Percentiles rank a stretch among this genome's conserved stretches.
These are phyloP conservation scores for Nakaseomyces sp. DNA, from an alignment of 1,139 yeast genomes.

Conservation along the genomic window DNA sequence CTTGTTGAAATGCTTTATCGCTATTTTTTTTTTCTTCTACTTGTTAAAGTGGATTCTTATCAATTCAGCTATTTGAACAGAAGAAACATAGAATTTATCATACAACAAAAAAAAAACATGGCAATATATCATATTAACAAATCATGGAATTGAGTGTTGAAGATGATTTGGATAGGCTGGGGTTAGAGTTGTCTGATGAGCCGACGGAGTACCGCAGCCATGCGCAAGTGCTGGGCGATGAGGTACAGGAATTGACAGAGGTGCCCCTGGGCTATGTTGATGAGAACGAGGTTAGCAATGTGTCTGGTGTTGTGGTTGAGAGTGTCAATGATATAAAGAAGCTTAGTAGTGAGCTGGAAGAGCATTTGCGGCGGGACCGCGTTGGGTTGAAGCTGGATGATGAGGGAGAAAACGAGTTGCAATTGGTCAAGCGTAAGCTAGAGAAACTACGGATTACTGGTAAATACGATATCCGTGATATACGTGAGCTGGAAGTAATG, in stretches of 20 bases:
- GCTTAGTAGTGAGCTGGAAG: background rate
- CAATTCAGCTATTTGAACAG: too few species aligned
- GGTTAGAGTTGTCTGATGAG: background rate
- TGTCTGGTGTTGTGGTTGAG: background rate
- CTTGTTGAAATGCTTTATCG: too few species aligned
- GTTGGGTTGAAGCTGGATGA: background rate
- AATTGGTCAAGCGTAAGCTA: background rate
- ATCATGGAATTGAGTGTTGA: background rate
- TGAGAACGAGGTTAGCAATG: background rate
- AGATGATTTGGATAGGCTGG: background rate
- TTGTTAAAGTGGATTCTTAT: too few species aligned
- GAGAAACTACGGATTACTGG: too few species aligned
- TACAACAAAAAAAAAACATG: too few species aligned
- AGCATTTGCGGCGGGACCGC: too few species aligned
- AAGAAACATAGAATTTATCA: too few species aligned
- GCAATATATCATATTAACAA: too few species aligned
- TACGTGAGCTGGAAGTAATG: background rate
- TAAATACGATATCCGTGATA: background rate
- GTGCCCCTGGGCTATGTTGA: background rate
- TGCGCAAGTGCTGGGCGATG: background rate
- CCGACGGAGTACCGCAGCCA: background rate
- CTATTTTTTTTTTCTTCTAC: too few species aligned
- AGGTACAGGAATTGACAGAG: background rate
- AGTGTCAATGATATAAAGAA: background rate
- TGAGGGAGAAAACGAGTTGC: background rate